Evolutionary conservation across 164 flowering plant species (phyloP), one percentile per base, ranked within the genome.

Genomic region (Protea cynaroides): DNA sequence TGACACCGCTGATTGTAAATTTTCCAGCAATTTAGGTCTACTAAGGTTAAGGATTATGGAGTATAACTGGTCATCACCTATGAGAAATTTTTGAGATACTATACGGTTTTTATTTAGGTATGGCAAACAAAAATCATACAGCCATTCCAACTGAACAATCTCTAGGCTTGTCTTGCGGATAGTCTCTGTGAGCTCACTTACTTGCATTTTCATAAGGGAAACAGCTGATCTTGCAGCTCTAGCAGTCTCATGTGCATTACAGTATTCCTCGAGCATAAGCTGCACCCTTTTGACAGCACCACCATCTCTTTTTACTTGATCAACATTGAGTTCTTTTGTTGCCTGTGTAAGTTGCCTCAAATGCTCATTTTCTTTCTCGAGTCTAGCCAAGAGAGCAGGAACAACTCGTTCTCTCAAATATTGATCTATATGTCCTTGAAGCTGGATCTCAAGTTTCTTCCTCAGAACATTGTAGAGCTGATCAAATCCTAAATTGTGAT

Each of bases 101-200:
- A 69, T 59, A 77, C 86, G 80, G 66, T 64, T 80, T 56, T 71
- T 76, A 15, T 79, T 78, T 49, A 79, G 79, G 43, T 80, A 80
- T 25, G 74, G 74, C 63, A 79, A 68, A 21, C 70, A 66, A 34
- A 49, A 64, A 76, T 84, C 86, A 71, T 87, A 75, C 80, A 89
- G 75, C 98, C 98, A 93, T 71, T 90, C 96, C 83, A 86, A 79
- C 74, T 86, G 94, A 77, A 86, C 80, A 75, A 87, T 82, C 79
- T 93, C 97, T 40, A 86, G 75, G 72, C 77, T 72, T 56, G 88
- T 81, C 77, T 81, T 86, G 53, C 58, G 76, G 74, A 86, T 84
- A 73, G 82, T 80, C 65, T 86, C 90, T 58, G 72, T 84, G 61
- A 86, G 82, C 69, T 90, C 97, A 74, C 72, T 79, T 67, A 82